These are phyloP conservation scores for Fusarium luffae DNA, from an alignment of 2,329 filamentous ascomycete genomes.

Conservation along the genomic window DNA sequence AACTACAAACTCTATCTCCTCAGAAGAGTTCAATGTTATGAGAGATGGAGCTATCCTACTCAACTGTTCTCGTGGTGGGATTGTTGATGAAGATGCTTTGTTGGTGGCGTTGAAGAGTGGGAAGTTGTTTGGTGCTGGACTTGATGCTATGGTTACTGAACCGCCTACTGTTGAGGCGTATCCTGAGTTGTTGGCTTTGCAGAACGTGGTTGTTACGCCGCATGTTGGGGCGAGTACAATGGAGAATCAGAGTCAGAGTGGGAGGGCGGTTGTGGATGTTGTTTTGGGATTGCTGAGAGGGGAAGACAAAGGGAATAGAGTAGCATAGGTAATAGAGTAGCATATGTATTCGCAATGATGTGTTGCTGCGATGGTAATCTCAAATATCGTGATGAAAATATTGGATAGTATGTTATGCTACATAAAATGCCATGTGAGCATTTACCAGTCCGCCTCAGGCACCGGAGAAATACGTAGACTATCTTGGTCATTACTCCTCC, in stretches of 20 bases:
- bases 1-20: background rate
- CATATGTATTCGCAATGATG: too few relatives aligned
- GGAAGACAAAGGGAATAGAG: background rate
- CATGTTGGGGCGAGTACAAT: background rate
- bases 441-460: too few relatives aligned
- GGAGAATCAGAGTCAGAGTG: slow-evolving; percentile 8
- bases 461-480: too few relatives aligned
- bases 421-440: too few relatives aligned
- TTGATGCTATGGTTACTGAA: background rate
- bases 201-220: background rate
- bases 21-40: background rate
- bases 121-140: background rate
- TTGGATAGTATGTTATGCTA: too few relatives aligned
- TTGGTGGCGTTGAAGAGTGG: background rate
- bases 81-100: background rate
- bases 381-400: too few relatives aligned
- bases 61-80: background rate
- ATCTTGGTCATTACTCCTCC: too few relatives aligned
- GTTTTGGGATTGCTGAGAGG: background rate
- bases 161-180: background rate
- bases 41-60: background rate
- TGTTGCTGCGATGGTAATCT: too few relatives aligned
- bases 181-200: background rate
- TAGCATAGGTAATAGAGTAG: background rate
- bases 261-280: background rate